These are phyloP conservation scores for Polychytrium aggregatum DNA, from an alignment of 192 early-diverging fungal genomes.

Conservation along the genomic window DNA sequence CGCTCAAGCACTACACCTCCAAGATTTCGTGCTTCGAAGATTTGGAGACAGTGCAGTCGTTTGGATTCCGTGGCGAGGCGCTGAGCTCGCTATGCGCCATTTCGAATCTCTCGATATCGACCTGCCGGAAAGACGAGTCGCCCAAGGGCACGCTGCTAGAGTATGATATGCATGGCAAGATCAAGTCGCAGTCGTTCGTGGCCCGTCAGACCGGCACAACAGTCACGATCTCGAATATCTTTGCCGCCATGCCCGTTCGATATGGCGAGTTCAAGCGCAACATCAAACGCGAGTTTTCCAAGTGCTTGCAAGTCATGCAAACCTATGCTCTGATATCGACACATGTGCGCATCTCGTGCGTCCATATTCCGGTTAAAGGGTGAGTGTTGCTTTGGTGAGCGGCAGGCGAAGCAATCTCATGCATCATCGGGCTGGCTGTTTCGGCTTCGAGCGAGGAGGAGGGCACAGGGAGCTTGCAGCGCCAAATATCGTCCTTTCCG, in stretches of 20 bases:
- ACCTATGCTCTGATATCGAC: conserved; percentile 68
- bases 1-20: conserved; percentile 77
- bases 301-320: conserved; percentile 67
- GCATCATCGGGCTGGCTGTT: too few relatives aligned
- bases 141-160: conserved; percentile 57
- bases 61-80: conserved; percentile 93
- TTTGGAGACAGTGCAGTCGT: conserved; percentile 59
- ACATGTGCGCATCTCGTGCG: conserved; percentile 51
- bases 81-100: conserved; percentile 79
- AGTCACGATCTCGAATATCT: conserved; percentile 60
- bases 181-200: too few relatives aligned
- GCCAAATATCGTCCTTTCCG: too few relatives aligned
- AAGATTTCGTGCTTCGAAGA: conserved; percentile 74
- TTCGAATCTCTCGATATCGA: conserved; percentile 52
- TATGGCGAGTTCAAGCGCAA: conserved; percentile 75
- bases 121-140: conserved; percentile 39
- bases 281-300: conserved; percentile 65
- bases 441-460: too few relatives aligned
- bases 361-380: conserved; percentile 52
- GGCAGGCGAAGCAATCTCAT: too few relatives aligned
- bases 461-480: too few relatives aligned
- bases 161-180: conserved; percentile 53
- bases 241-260: conserved; percentile 79
- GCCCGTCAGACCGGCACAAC: conserved; percentile 70
- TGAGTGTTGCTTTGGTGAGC: conserved; percentile 6